Base-by-base conservation (phyloP, 345 rosid genomes). In the Garcia nutans region DNA sequence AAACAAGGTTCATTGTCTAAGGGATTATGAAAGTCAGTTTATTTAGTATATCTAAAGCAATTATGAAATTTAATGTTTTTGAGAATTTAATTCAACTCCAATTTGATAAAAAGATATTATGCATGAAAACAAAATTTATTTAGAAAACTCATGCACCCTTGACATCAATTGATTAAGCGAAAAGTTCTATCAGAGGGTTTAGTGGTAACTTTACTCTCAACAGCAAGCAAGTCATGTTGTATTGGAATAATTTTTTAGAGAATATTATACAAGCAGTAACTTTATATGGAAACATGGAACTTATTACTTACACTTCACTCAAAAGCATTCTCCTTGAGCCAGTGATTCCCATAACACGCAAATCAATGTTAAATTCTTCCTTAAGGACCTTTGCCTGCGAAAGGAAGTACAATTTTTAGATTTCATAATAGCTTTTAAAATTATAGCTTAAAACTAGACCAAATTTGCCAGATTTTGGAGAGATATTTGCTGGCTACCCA, bases 301-400 rank as follows among this genome's bases (percentile, higher is more conserved):
- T 37, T 8, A 68, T 6, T 13, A 78, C 98, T 91, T 93, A 96
- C 99, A 61, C 80, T 10, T 93, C 97, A 90, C 92, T 91, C 79
- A 96, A 63, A 73, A 93, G 86, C 99, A 96, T 96, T 65, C 79
- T 82, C 65, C 83, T 87, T 24, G 96, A 87, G 77, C 98, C 89
- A 66, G 88, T 89, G 82, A 96, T 90, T 78, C 99, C 99, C 97
- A 96, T 77, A 58, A 96, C 97, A 73, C 98, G 97, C 83, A 96
- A 81, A 82, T 93, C 99, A 79, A 96, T 96, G 78, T 93, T 96
- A 72, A 92, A 96, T 63, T 93, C 98, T 82, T 93, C 95, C 86
- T 96, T 96, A n/a, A 96, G 98, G 69, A 89, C 85, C 19, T 79
- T 97, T 74, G 93, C 92, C 99, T 93, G 92, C 80, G 80, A 79